phyloP scores from a whole-genome alignment of 352 stramenopile genomes.

The Nothophytophthora sp. region DNA sequence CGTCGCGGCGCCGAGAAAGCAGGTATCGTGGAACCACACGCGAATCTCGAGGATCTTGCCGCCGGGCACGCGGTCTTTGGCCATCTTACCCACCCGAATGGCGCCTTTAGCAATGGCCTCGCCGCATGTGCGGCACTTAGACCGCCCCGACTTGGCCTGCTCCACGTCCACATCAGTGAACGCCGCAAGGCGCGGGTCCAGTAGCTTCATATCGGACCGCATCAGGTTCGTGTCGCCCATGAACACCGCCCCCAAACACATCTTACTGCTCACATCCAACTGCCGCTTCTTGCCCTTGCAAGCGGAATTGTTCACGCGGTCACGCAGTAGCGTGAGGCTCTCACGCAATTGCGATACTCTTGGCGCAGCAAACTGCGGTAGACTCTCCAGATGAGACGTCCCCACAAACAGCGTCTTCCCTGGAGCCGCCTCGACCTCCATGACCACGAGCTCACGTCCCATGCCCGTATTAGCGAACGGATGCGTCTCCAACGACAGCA shows the following conservation, averaged over 20 bases:
- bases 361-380: conserved; percentile 48
- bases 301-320: conserved; percentile 34
- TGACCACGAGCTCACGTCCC: conserved; percentile 67
- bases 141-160: conserved; percentile 43
- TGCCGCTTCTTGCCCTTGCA: conserved; percentile 9
- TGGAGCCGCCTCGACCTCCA: conserved; percentile 50
- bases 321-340: conserved; percentile 46
- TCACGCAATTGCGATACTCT: conserved; percentile 61
- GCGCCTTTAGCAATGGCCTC: conserved; percentile 44
- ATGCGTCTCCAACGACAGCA: conserved; percentile 53
- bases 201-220: conserved; percentile 53
- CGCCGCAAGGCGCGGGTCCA: conserved; percentile 36
- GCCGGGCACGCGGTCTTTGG: conserved; percentile 43
- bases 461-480: conserved; percentile 77
- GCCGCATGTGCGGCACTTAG: conserved; percentile 57
- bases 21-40: conserved; percentile 62
- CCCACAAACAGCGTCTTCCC: conserved; percentile 53
- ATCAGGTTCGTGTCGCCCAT: conserved; percentile 83
- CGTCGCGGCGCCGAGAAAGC: conserved; percentile 32
- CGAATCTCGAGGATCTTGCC: conserved; percentile 49
- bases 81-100: conserved; percentile 54
- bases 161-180: conserved; percentile 55
- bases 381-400: conserved; percentile 74
- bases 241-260: conserved; percentile 63
- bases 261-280: background rate